A percentile compares a stretch with the other conserved stretches of the same genome.
Conservation (phyloP, 495 filamentous ascomycete species). For the Achaetomiella virescens region DNA sequence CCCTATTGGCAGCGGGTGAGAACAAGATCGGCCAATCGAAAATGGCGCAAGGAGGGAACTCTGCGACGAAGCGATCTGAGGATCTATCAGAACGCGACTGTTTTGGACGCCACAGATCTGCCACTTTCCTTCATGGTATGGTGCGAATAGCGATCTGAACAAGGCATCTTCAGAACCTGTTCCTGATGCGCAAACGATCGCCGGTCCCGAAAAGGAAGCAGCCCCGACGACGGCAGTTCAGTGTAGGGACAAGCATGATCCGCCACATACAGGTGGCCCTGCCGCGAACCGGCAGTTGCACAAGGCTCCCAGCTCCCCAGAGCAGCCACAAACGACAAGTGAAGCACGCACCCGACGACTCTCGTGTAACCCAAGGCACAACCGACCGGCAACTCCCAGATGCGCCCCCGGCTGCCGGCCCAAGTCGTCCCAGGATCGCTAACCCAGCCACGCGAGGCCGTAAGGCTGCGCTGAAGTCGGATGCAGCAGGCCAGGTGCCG, state of each 20-base stretch:
- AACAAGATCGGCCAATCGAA: neutral
- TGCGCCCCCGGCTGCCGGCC: neutral
- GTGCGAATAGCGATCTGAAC: neutral
- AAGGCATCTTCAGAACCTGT: neutral
- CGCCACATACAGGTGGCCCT: neutral
- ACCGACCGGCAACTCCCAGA: neutral
- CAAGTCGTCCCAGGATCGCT: constrained; percentile 15
- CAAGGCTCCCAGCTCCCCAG: neutral
- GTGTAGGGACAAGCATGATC: neutral
- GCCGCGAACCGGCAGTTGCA: neutral
- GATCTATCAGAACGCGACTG: neutral
- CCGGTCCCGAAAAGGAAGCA: neutral
- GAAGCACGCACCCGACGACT: constrained; percentile 1
- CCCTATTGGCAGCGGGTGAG: neutral
- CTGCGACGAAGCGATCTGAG: neutral
- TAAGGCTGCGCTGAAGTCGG: constrained; percentile 43
- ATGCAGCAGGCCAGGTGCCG: constrained; percentile 42
- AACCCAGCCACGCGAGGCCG: constrained; percentile 47
- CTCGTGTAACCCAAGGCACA: neutral
- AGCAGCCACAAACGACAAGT: too few relatives aligned
- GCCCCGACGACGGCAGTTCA: neutral
- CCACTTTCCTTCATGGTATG: neutral
- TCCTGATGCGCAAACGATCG: neutral
- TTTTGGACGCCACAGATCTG: neutral
- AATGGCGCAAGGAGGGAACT: neutral